Base-by-base conservation (phyloP, 306 rosid genomes). In the Benincasa hispida region DNA sequence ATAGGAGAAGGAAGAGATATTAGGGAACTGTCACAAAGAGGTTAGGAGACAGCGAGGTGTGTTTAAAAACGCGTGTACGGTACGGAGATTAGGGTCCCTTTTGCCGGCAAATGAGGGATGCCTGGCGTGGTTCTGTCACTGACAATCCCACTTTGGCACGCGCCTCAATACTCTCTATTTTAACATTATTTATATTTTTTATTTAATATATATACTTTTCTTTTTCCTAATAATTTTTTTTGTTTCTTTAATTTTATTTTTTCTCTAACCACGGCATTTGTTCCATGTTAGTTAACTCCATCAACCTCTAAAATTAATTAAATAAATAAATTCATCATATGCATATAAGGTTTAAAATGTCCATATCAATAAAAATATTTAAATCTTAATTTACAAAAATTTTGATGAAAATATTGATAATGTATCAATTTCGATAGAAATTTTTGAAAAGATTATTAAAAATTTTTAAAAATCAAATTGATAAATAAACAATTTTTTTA, bases 101-200 rank as follows among this genome's bases (percentile, higher is more conserved):
- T 69, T 24, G 56, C 75, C 75, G 75, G 75, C 56, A 6, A 41
- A 37, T 69, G 54, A 42, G 75, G 21, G 75, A 69, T 41, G 11
- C 22, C 56, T 42, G 21, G 75, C 56, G 75, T 69, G 75, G 56
- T 22, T 21, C 21, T 69, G 75, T 69, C 75, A 24, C 75, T 69
- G 56, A 69, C 35, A 69, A 27, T 42, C 75, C 75, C 75, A 69
- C 53, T 45, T 42, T 45, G 75, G 75, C 56, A 69, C 75, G 35
- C 75, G 1, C 75, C 22, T 45, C 75, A 0, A 69, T 42, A 14
- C 14, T 24, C 4, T 8, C 11, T 4, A 15, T 32, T 63, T 63
- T 6, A n/a, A 4, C 9, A 35, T 65, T 27, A 15, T 6, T 13
- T 32, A 28, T 22, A 14, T 13, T 32, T 25, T 9, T 1, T 47